Evolutionary conservation across 2,329 filamentous ascomycete genomes (phyloP), one percentile per base, ranked within the genome.

Genomic region (Escovopsis sp.): DNA sequence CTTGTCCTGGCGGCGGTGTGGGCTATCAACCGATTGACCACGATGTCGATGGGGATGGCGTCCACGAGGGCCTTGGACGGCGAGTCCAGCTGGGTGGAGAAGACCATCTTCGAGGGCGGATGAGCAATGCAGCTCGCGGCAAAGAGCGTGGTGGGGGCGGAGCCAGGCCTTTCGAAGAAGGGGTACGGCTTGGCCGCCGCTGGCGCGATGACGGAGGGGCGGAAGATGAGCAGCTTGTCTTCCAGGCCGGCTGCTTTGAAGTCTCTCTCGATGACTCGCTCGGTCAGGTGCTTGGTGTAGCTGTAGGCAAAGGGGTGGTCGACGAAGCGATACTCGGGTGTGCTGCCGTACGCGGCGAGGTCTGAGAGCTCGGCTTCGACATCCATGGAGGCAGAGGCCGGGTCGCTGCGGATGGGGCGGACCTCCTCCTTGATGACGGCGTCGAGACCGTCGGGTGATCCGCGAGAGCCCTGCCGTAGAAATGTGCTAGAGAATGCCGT

Each of bases 281-380:
- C 41, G 9, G 41, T 39, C 36, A 43, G 26, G 26, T 33, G 36
- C 26, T 43, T 43, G 3, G 41, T 36, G 15, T 43, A 43, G 15
- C 36, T 43, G 28, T 43, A 38, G 15, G 36, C 12, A 26, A 12
- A 34, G 7, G 32, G 33, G 26, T 38, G 32, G n/a, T 35, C 36
- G 10, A 43, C 41, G 19, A 33, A 12, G 3, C 18, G 15, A 23
- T 19, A 43, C 36, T 43, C 41, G n/a, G 28, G 18, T 3, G 41
- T 43, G 19, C 15, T 33, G 11, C 41, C 41, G n/a, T 10, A 43
- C 9, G n/a, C 19, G 3, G 30, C 32, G 5, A 26, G 12, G 12
- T 34, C 41, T 4, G 38, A 19, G 7, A 40, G 30, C 30, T 40
- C 38, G 4, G 8, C 15, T 15, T 40, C 38, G 4, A 9, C 15